Percentiles rank a stretch among this genome's conserved stretches.
These are phyloP conservation scores for Mycosphaerella sp. DNA, from an alignment of 2,329 filamentous ascomycete species.

Conservation along the genomic window DNA sequence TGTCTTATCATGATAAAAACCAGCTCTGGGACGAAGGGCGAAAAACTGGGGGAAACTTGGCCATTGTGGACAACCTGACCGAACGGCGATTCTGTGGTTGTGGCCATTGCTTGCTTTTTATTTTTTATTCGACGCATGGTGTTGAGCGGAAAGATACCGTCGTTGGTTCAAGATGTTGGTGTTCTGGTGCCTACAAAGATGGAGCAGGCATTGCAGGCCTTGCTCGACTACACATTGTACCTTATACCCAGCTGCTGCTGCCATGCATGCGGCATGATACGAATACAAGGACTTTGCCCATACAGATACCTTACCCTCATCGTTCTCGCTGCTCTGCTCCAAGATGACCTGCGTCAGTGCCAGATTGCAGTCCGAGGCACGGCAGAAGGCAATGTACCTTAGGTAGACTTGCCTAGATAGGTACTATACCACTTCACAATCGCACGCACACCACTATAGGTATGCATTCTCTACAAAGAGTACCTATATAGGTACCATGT, in stretches of 20 bases:
- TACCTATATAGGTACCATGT: too few species aligned
- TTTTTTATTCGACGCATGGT: not conserved
- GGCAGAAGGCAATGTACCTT: too few species aligned
- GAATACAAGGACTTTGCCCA: not conserved
- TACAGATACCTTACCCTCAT: not conserved
- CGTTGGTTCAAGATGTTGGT: not conserved
- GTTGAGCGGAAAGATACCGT: conserved; percentile 2
- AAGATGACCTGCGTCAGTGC: too few species aligned
- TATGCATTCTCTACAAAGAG: too few species aligned
- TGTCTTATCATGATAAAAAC: conserved; percentile 4
- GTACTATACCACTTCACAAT: too few species aligned
- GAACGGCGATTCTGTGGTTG: conserved; percentile 1
- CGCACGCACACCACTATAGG: too few species aligned
- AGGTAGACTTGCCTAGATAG: too few species aligned
- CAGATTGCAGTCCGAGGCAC: too few species aligned
- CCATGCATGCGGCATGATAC: not conserved
- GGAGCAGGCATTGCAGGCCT: not conserved
- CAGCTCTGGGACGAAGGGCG: not conserved
- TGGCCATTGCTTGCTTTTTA: conserved; percentile 2
- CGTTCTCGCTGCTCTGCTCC: not conserved
- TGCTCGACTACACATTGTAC: not conserved
- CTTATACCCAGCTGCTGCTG: not conserved
- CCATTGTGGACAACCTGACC: not conserved
- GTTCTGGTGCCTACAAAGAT: not conserved
- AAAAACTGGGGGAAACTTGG: not conserved